Percentiles rank a stretch among this genome's conserved stretches.
These are phyloP conservation scores for Paracamarosporium sp. DNA, from an alignment of 2,329 filamentous ascomycete genomes.

Conservation along the genomic window DNA sequence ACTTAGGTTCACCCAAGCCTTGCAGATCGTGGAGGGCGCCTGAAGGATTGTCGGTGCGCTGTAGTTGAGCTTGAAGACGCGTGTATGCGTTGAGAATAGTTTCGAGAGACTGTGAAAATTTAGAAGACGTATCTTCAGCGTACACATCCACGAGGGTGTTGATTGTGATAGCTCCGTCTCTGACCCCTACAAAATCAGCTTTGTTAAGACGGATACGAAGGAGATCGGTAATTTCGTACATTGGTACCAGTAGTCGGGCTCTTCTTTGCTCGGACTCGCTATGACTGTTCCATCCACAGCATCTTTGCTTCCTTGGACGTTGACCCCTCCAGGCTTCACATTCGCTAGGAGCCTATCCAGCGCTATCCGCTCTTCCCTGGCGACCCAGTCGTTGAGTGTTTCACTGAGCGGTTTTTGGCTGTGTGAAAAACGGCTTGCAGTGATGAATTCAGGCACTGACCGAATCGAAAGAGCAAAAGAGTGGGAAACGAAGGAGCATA, in stretches of 20 bases:
- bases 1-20: slow-evolving; percentile 53
- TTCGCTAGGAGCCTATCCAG: slow-evolving; percentile 50
- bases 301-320: slow-evolving; percentile 35
- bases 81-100: slow-evolving; percentile 42
- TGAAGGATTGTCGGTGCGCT: slow-evolving; percentile 49
- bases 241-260: slow-evolving; percentile 54
- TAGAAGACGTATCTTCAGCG: slow-evolving; percentile 36
- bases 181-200: slow-evolving; percentile 41
- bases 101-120: slow-evolving; percentile 33
- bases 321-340: slow-evolving; percentile 50
- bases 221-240: slow-evolving; percentile 32
- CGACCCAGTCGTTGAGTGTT: slow-evolving; percentile 44
- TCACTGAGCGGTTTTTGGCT: slow-evolving; percentile 37
- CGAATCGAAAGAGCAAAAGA: slow-evolving; percentile 40
- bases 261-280: slow-evolving; percentile 50
- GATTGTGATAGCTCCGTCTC: slow-evolving; percentile 54
- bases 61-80: slow-evolving; percentile 42
- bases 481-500: slow-evolving; percentile 26
- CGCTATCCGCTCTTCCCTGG: slow-evolving; percentile 43
- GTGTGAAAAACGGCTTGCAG: slow-evolving; percentile 21
- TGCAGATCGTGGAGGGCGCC: slow-evolving; percentile 44
- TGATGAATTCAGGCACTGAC: slow-evolving; percentile 24
- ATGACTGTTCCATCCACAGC: slow-evolving; percentile 50
- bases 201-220: neutral
- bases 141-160: slow-evolving; percentile 50